Evolutionary conservation across 2,329 filamentous ascomycete genomes (phyloP).

Genomic region (Ophiocordyceps camponoti-leonardi): DNA sequence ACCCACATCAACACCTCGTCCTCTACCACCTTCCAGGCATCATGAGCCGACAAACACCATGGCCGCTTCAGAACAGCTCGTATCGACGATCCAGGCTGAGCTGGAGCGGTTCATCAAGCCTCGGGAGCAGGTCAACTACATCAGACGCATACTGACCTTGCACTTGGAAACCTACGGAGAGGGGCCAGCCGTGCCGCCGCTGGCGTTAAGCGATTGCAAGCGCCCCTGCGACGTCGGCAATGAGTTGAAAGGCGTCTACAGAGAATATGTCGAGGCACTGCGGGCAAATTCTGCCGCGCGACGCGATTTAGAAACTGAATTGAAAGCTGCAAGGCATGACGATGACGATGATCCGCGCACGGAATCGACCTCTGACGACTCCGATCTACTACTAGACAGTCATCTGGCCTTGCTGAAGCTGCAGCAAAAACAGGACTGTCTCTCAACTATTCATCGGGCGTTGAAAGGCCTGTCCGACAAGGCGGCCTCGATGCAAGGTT

Average conservation of each 20-base stretch:
- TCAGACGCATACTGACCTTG: slow-evolving; percentile 35
- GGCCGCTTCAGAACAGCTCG: slow-evolving; percentile 14
- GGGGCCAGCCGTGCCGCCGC: slow-evolving; percentile 22
- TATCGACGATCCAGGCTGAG: slow-evolving; percentile 20
- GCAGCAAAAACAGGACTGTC: slow-evolving; percentile 30
- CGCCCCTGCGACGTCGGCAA: slow-evolving; percentile 16
- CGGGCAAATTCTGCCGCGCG: slow-evolving; percentile 33
- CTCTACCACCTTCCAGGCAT: neutral
- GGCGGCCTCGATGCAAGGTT: slow-evolving; percentile 30
- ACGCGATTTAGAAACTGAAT: slow-evolving; percentile 24
- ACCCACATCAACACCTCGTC: neutral
- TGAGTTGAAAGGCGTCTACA: slow-evolving; percentile 28
- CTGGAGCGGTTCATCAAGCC: slow-evolving; percentile 37
- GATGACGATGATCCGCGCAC: slow-evolving; percentile 5
- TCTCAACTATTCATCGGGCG: slow-evolving; percentile 32
- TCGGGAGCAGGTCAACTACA: slow-evolving; percentile 37
- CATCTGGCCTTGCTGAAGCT: slow-evolving; percentile 34
- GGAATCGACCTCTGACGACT: slow-evolving; percentile 4
- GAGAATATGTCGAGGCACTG: slow-evolving; percentile 37
- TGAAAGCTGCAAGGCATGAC: slow-evolving; percentile 7
- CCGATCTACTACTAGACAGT: slow-evolving; percentile 22
- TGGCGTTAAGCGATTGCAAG: slow-evolving; percentile 29
- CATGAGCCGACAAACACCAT: slow-evolving; percentile 6
- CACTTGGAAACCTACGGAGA: slow-evolving; percentile 31
- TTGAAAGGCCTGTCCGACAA: slow-evolving; percentile 32